Conservation (phyloP, 257 asterid species). For the Nicotiana noctiflora region DNA sequence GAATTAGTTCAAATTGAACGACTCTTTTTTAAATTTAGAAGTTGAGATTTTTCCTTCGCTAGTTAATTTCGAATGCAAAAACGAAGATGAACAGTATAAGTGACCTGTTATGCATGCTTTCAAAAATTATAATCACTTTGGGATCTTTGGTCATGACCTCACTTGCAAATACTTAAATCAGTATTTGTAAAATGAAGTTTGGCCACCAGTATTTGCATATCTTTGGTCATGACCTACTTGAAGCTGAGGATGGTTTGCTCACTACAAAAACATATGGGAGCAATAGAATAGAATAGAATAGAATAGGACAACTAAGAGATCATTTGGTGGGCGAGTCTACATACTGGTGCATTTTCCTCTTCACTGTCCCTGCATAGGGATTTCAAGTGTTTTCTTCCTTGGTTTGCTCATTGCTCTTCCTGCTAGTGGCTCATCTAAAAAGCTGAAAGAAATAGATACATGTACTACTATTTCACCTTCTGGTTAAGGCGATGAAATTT, state of each 20-base stretch:
- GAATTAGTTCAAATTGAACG: not conserved
- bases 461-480: not conserved
- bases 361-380: not conserved
- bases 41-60: not conserved
- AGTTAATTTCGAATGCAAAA: not conserved
- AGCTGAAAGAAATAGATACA: not conserved
- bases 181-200: not conserved
- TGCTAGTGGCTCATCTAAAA: not conserved
- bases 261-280: not conserved
- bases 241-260: not conserved
- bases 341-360: not conserved
- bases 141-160: not conserved
- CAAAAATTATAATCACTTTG: not conserved
- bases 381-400: not conserved
- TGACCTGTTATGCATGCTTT: not conserved
- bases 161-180: not conserved
- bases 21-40: not conserved
- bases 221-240: not conserved
- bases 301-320: not conserved
- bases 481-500: not conserved
- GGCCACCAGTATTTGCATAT: not conserved
- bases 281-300: not conserved
- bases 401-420: not conserved
- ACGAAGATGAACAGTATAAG: not conserved
- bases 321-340: not conserved